Base-by-base conservation (phyloP, 352 stramenopile genomes). In the Saprolegnia diclina region DNA sequence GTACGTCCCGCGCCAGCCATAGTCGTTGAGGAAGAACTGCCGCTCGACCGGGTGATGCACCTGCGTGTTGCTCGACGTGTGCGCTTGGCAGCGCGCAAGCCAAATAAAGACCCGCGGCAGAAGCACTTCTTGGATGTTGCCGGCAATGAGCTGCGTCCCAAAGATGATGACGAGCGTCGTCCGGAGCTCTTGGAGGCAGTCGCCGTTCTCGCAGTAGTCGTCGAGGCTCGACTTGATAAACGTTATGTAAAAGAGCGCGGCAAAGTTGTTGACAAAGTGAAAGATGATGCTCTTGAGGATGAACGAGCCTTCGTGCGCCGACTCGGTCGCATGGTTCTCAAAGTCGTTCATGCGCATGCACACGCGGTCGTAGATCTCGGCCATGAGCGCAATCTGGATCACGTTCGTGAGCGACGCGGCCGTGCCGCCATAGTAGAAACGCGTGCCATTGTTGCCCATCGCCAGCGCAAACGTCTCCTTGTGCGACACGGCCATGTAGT, bases 191-290 rank as follows among this genome's bases (percentile, higher is more conserved):
- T 79, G 81, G 77, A 95, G 93, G 84, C 90, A 97, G 50, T 90
- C 79, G 45, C 84, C 71, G 42, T 80, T 73, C 56, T 83, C 89
- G n/a, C 84, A 80, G 59, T 82, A 88, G 3, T 79, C 78, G 71
- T 90, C 79, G 29, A 95, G 76, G 29, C 77, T 87, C 53, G 87
- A 76, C 71, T 98, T 96, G 56, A 97, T 81, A 71, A 98, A 97
- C 38, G 92, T 90, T n/a, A 98, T 81, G 77, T 98, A 98, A 73
- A 98, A 97, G 53, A 98, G 76, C 63, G 82, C 82, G 24, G 96
- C 80, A 79, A 97, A 98, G 73, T 96, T 96, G 81, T 98, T 97
- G 74, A 98, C 96, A 42, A 96, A 96, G 80, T 98, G 92, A 76
- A 98, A 98, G 48, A 97, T 85, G 64, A 98, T 89, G 67, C 89